These are phyloP conservation scores for Malassezia furfur DNA, from an alignment of 1,284 basidiomycete genomes.

Conservation along the genomic window DNA sequence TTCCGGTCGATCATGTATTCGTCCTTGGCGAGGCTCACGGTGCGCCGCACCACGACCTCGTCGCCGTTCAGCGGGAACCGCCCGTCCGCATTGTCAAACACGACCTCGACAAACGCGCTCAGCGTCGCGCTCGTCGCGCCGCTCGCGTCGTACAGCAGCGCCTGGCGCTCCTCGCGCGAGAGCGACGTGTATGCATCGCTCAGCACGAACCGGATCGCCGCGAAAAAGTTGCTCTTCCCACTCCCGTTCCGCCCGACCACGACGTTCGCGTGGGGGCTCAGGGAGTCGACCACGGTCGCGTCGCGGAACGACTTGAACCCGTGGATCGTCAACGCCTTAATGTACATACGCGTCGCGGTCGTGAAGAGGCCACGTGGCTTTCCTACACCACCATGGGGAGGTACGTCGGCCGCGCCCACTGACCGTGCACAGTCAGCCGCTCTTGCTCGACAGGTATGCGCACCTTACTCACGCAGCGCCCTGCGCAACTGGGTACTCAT, in stretches of 20 bases:
- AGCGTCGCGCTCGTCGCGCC: constrained; percentile 71
- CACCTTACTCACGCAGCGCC: constrained; percentile 17
- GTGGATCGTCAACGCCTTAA: constrained; percentile 42
- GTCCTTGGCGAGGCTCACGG: constrained; percentile 96
- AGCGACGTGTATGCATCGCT: constrained; percentile 95
- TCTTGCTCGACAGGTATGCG: constrained; percentile 11
- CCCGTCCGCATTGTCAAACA: constrained; percentile 56
- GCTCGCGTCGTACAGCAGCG: constrained; percentile 84
- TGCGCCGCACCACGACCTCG: constrained; percentile 50
- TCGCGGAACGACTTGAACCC: constrained; percentile 90
- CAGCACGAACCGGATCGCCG: constrained; percentile 82
- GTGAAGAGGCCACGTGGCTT: not conserved
- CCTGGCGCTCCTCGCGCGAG: constrained; percentile 82
- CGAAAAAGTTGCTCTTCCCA: constrained; percentile 50
- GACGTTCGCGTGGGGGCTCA: constrained; percentile 49
- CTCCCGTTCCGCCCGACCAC: constrained; percentile 49
- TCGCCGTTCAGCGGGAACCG: constrained; percentile 57
- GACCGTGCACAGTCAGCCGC: constrained; percentile 6
- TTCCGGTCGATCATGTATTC: constrained; percentile 96
- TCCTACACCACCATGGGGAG: not conserved
- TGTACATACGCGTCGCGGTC: constrained; percentile 17
- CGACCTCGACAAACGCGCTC: constrained; percentile 71
- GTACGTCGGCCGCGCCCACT: not conserved
- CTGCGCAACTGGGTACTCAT: constrained; percentile 63
- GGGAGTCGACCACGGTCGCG: constrained; percentile 55